These are phyloP conservation scores for Cryphonectria radicalis DNA, from an alignment of 2,329 filamentous ascomycete genomes.

Conservation along the genomic window DNA sequence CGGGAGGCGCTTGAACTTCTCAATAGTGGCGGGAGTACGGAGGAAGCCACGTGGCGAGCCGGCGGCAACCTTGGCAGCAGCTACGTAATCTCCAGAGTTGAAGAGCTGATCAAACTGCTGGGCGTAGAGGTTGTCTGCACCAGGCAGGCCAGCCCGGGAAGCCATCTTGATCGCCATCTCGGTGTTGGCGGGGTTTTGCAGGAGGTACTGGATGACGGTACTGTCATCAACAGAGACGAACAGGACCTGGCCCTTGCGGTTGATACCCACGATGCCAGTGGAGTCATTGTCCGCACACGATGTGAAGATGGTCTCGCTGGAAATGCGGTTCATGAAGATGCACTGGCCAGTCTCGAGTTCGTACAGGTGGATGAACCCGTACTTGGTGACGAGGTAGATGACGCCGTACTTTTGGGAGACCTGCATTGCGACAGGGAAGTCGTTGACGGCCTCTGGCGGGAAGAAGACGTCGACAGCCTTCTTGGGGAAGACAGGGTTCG, in stretches of 20 bases:
- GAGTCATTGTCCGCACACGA: constrained; percentile 84
- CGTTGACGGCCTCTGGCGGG: constrained; percentile 90
- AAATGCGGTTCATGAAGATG: constrained; percentile 99
- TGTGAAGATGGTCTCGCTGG: constrained; percentile 98
- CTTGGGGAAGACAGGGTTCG: constrained; percentile 89
- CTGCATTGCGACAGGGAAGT: constrained; percentile 98
- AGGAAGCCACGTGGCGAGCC: constrained; percentile 96
- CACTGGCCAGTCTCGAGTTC: constrained; percentile 94
- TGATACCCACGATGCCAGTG: constrained; percentile 89
- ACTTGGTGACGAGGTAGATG: constrained; percentile 97
- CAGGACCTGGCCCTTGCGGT: constrained; percentile 95
- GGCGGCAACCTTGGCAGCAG: constrained; percentile 93
- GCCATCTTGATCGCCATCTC: constrained; percentile 95
- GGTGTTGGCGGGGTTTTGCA: constrained; percentile 94
- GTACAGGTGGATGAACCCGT: constrained; percentile 98
- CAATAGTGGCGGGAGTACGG: constrained; percentile 91
- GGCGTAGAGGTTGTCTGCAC: constrained; percentile 90
- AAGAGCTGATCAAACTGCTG: constrained; percentile 92
- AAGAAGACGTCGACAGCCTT: constrained; percentile 98
- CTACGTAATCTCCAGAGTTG: constrained; percentile 76
- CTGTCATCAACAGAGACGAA: constrained; percentile 92
- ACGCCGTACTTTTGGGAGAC: constrained; percentile 96
- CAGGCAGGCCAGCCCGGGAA: constrained; percentile 88
- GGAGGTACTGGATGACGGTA: constrained; percentile 89
- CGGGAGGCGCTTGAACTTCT: constrained; percentile 88